Evolutionary conservation across 2,329 filamentous ascomycete species (phyloP).

Genomic region (Exophiala mesophila): DNA sequence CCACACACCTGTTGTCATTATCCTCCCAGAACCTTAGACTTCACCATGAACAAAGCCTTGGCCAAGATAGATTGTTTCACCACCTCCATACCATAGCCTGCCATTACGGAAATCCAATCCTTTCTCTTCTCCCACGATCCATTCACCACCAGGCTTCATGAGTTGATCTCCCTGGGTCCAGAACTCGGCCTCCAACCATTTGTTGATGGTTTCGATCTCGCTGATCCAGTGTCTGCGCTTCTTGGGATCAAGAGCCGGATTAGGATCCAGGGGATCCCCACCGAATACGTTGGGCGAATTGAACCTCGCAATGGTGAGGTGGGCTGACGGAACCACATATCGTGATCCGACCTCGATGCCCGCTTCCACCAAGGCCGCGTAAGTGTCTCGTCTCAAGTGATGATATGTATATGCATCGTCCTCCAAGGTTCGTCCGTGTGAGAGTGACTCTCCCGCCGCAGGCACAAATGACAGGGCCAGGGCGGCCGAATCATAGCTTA

Average conservation of each 20-base stretch:
- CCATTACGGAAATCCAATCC: conserved; percentile 74
- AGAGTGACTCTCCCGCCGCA: conserved; percentile 56
- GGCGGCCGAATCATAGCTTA: conserved; percentile 81
- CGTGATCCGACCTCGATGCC: conserved; percentile 70
- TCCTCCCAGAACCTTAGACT: not conserved
- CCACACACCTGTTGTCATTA: too few species aligned
- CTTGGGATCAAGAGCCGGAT: conserved; percentile 38
- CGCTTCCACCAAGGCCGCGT: conserved; percentile 53
- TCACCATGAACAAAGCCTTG: conserved; percentile 23
- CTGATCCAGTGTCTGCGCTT: conserved; percentile 62
- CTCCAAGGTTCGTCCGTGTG: conserved; percentile 32
- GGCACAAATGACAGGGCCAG: conserved; percentile 84
- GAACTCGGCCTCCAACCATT: conserved; percentile 64
- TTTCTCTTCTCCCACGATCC: conserved; percentile 80
- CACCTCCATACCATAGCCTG: conserved; percentile 80
- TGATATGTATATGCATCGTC: conserved; percentile 79
- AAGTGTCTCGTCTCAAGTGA: conserved; percentile 78
- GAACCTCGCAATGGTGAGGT: conserved; percentile 82
- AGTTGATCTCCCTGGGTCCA: conserved; percentile 52
- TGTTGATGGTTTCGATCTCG: conserved; percentile 71
- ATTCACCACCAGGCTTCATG: conserved; percentile 58
- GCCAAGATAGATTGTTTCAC: conserved; percentile 59
- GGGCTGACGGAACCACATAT: conserved; percentile 84
- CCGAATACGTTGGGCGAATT: conserved; percentile 58
- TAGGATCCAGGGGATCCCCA: conserved; percentile 38